These are phyloP conservation scores for Colletotrichum nymphaeae DNA, from an alignment of 2,329 filamentous ascomycete species.

Conservation along the genomic window DNA sequence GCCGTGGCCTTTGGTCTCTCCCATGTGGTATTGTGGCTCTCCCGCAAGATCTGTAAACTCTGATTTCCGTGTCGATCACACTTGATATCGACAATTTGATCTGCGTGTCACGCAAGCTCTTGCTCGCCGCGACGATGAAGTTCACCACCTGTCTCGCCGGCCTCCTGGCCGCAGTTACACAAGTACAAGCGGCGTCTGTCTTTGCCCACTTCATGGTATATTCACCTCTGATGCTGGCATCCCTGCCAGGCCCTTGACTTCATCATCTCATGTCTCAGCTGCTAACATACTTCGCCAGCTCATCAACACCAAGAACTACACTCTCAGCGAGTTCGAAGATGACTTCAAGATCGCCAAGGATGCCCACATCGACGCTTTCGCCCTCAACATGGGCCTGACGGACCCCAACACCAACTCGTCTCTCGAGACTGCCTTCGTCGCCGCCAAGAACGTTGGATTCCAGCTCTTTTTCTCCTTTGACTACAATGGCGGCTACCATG, in stretches of 20 bases:
- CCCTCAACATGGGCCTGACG: conserved; percentile 32
- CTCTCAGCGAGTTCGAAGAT: conserved; percentile 56
- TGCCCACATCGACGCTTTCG: conserved; percentile 48
- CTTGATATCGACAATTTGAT: neutral
- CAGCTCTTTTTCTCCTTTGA: conserved; percentile 46
- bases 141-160: conserved; percentile 10
- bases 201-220: conserved; percentile 36
- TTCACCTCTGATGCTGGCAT: neutral
- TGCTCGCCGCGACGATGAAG: conserved; percentile 23
- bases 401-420: conserved; percentile 19
- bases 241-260: neutral
- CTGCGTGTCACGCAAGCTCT: neutral
- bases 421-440: conserved; percentile 27
- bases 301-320: conserved; percentile 38
- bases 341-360: conserved; percentile 58
- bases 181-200: conserved; percentile 27
- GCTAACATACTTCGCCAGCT: conserved; percentile 15
- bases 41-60: neutral
- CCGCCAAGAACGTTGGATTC: conserved; percentile 39
- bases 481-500: conserved; percentile 42
- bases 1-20: neutral
- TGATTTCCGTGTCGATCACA: conserved; percentile 4
- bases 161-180: conserved; percentile 18
- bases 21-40: neutral
- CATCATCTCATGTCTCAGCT: neutral